Percentiles rank a stretch among this genome's conserved stretches.
phyloP scores from a whole-genome alignment of 768 basidiomycete genomes.

The Strobilomyces confusus region DNA sequence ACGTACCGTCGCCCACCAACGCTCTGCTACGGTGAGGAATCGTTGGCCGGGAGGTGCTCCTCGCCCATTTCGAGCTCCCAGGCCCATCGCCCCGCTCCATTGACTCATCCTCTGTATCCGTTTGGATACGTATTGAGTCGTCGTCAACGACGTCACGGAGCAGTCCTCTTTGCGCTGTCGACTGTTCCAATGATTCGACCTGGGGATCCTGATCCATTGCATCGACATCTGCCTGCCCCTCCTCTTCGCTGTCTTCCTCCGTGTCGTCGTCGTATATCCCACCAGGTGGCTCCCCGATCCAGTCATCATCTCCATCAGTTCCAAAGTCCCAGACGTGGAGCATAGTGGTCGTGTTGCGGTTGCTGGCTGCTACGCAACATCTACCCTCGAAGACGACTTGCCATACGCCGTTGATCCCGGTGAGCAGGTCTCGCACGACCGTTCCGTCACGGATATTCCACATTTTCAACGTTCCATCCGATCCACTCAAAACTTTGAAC shows the following conservation, averaged over 20 bases:
- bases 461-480: constrained; percentile 96
- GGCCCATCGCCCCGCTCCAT: constrained; percentile 29
- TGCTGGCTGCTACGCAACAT: constrained; percentile 93
- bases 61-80: constrained; percentile 30
- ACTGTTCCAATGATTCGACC: constrained; percentile 31
- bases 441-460: constrained; percentile 92
- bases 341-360: constrained; percentile 70
- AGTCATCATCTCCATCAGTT: constrained; percentile 66
- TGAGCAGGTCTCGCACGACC: constrained; percentile 83
- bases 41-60: constrained; percentile 17
- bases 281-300: constrained; percentile 74
- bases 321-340: constrained; percentile 93
- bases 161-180: constrained; percentile 24
- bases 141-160: constrained; percentile 27
- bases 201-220: constrained; percentile 69
- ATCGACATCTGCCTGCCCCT: constrained; percentile 59
- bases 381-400: constrained; percentile 94
- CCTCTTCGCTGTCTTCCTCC: constrained; percentile 40
- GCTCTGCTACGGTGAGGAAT: constrained; percentile 16
- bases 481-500: constrained; percentile 92
- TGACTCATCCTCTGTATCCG: constrained; percentile 31
- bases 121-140: constrained; percentile 22
- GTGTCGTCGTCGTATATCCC: constrained; percentile 71
- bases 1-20: constrained; percentile 21
- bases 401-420: constrained; percentile 94